Conservation (phyloP, 1,139 yeast species). For the Taphrina sp. region DNA sequence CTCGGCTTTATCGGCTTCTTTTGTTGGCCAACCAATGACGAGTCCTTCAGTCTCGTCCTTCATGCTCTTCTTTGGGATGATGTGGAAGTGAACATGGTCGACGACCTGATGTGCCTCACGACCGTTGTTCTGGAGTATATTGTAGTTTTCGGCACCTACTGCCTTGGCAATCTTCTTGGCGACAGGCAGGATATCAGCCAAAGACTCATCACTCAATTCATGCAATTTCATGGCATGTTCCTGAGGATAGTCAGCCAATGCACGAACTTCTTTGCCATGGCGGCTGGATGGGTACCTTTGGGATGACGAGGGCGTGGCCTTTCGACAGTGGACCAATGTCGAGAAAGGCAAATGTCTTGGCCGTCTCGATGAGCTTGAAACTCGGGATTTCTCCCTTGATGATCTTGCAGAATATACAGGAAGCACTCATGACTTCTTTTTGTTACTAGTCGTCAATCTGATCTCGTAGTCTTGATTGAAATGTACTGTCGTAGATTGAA, state of each 20-base stretch:
- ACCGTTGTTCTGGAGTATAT: constrained; percentile 54
- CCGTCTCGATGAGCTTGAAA: constrained; percentile 63
- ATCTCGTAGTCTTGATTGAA: no score
- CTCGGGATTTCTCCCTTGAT: constrained; percentile 59
- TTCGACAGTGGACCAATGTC: constrained; percentile 89
- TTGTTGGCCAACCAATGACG: constrained; percentile 90
- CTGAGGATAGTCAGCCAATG: constrained; percentile 45
- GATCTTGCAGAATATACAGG: constrained; percentile 88
- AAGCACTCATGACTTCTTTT: constrained; percentile 4
- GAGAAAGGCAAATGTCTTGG: constrained; percentile 67
- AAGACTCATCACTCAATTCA: constrained; percentile 84
- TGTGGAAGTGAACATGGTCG: constrained; percentile 93
- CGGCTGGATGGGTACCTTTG: constrained; percentile 43
- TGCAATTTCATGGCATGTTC: constrained; percentile 89
- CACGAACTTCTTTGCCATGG: no score
- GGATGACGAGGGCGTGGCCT: constrained; percentile 85
- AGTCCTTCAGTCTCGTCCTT: constrained; percentile 67
- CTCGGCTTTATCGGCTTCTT: constrained; percentile 43
- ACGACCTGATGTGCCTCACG: constrained; percentile 86
- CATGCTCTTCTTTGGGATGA: constrained; percentile 67
- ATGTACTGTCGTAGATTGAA: no score
- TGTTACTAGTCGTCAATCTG: no score
- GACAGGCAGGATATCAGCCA: constrained; percentile 79
- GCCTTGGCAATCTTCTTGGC: constrained; percentile 80
- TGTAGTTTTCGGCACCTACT: constrained; percentile 73